phyloP scores from a whole-genome alignment of 768 basidiomycete genomes.

The Pleurotus pulmonarius region DNA sequence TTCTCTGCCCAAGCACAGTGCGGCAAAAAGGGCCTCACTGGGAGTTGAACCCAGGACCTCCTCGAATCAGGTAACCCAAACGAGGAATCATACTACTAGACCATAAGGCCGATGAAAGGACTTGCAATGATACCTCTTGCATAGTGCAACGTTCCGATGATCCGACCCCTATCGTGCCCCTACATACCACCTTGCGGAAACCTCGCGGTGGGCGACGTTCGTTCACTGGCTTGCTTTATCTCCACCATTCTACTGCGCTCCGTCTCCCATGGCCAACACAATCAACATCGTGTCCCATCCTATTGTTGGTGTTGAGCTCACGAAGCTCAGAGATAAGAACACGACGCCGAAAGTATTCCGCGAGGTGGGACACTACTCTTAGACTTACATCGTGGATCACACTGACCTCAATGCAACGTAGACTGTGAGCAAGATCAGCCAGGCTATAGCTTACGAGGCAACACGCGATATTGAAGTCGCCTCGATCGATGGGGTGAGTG shows the following conservation, averaged over 20 bases:
- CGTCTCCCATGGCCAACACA: slow-evolving; percentile 20
- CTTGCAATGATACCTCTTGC: too few species aligned
- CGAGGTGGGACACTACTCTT: slow-evolving; percentile 42
- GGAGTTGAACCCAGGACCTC: slow-evolving; percentile 10
- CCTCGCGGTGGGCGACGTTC: neutral
- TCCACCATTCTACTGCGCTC: too few species aligned
- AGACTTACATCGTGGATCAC: neutral
- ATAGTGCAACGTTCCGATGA: neutral
- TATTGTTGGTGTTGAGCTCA: slow-evolving; percentile 68
- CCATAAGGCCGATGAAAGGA: slow-evolving; percentile 3
- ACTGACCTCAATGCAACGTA: slow-evolving; percentile 19
- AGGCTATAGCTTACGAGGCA: slow-evolving; percentile 83
- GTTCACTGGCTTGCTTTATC: too few species aligned
- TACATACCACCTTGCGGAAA: neutral
- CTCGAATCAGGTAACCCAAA: slow-evolving; percentile 5
- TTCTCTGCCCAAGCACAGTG: too few species aligned
- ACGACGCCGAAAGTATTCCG: slow-evolving; percentile 75
- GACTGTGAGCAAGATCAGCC: slow-evolving; percentile 73
- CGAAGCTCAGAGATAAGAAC: slow-evolving; percentile 58
- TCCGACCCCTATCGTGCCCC: neutral
- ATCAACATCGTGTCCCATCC: slow-evolving; percentile 66
- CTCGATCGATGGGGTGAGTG: slow-evolving; percentile 57
- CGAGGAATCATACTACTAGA: slow-evolving; percentile 10
- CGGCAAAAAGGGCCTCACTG: slow-evolving; percentile 5
- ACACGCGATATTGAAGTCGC: slow-evolving; percentile 62